Conservation (phyloP, 768 basidiomycete genomes). For the Rossbeevera mucosa region DNA sequence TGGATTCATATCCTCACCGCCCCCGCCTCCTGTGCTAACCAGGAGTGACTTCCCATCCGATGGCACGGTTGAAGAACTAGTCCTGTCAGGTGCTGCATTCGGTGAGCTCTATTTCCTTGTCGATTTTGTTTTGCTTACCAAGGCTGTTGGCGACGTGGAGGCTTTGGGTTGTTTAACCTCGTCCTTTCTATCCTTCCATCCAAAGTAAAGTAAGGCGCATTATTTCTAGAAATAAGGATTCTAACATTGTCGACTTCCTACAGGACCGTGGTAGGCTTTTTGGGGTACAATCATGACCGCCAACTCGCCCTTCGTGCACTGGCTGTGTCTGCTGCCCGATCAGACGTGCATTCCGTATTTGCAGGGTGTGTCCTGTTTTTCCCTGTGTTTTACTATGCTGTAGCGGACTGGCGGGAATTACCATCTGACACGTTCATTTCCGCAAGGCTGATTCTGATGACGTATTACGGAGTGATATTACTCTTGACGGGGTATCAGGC, state of each 20-base stretch:
- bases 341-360: slow-evolving; percentile 73
- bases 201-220: slow-evolving; percentile 51
- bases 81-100: slow-evolving; percentile 74
- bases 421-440: slow-evolving; percentile 1
- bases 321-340: slow-evolving; percentile 58
- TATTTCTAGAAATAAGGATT: background rate
- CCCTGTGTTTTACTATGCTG: background rate
- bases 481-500: slow-evolving; percentile 73
- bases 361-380: slow-evolving; percentile 49
- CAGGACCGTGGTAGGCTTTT: slow-evolving; percentile 67
- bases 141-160: slow-evolving; percentile 12
- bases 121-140: background rate
- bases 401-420: background rate
- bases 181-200: slow-evolving; percentile 74
- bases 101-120: slow-evolving; percentile 38
- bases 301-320: slow-evolving; percentile 64
- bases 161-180: slow-evolving; percentile 72
- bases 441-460: slow-evolving; percentile 72
- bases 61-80: slow-evolving; percentile 65
- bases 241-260: background rate
- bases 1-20: slow-evolving; percentile 14
- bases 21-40: slow-evolving; percentile 12
- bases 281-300: slow-evolving; percentile 73
- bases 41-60: slow-evolving; percentile 32
- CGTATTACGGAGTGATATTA: slow-evolving; percentile 69